Evolutionary conservation across 2,329 filamentous ascomycete species (phyloP).

Genomic region (Sarocladium oryzae): DNA sequence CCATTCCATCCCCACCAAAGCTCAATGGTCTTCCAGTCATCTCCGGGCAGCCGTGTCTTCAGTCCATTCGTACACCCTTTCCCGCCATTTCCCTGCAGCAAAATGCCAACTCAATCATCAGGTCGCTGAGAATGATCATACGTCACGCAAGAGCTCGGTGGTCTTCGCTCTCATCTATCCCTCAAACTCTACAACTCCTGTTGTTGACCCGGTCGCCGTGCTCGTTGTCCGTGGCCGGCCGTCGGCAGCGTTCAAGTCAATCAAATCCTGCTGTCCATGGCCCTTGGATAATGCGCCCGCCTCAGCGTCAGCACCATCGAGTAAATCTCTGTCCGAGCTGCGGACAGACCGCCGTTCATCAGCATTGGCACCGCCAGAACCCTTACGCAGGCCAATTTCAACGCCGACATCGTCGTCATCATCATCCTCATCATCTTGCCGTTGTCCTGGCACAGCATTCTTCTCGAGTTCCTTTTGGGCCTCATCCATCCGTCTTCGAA

Average conservation of each 20-base stretch:
- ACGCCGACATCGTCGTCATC: conserved; percentile 51
- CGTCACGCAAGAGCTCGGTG: not conserved
- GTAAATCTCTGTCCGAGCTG: conserved; percentile 61
- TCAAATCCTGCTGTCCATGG: conserved; percentile 23
- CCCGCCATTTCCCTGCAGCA: not conserved
- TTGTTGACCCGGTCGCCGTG: conserved; percentile 22
- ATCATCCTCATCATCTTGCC: conserved; percentile 64
- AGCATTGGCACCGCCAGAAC: conserved; percentile 32
- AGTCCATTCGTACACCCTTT: not conserved
- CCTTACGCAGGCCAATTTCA: conserved; percentile 34
- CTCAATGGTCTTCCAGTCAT: not conserved
- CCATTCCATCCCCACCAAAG: not conserved
- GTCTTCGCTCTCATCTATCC: conserved; percentile 18
- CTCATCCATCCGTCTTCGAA: conserved; percentile 88
- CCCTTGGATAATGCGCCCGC: conserved; percentile 41
- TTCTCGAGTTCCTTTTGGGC: conserved; percentile 87
- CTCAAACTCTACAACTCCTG: conserved; percentile 37
- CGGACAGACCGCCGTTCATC: conserved; percentile 60
- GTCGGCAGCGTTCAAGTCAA: conserved; percentile 24
- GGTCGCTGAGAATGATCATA: not conserved
- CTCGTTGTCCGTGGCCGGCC: conserved; percentile 21
- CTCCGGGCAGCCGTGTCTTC: not conserved
- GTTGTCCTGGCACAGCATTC: conserved; percentile 61
- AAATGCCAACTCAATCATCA: not conserved
- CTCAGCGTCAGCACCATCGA: conserved; percentile 69